Evolutionary conservation across 2,329 filamentous ascomycete genomes (phyloP), one percentile per base, ranked within the genome.

Genomic region (Saccharata proteae): DNA sequence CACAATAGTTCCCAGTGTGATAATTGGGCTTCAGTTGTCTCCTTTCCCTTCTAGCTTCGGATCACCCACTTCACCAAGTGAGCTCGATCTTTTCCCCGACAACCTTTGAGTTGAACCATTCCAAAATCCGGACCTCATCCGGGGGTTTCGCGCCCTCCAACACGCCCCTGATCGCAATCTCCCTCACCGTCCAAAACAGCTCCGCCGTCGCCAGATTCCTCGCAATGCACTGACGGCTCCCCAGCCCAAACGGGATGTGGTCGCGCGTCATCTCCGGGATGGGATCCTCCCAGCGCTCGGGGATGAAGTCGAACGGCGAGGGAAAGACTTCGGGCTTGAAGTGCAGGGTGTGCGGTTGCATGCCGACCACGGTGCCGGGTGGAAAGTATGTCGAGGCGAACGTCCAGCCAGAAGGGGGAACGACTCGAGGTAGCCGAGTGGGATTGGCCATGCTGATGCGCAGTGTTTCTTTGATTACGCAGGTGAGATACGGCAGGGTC

Each of bases 31-130:
- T n/a, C 15, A 9, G 6, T 29, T 16, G 13, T 22, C 4, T 15
- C n/a, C n/a, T 29, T 16, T 16, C 27, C 12, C 8, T 14, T 32
- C 7, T 6, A 26, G 21, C 2, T 27, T 16, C 11, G n/a, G n/a
- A n/a, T 17, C 16, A 12, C 6, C 6, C 9, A 26, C 30, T 26
- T 32, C 13, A 2, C 30, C 30, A 32, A n/a, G 16, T 18, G 16
- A 57, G 23, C 34, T 64, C 61, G 13, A 71, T 63, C 42, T 51
- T 59, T 38, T 63, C 63, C 0, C 61, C 64, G 22, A 62, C 59
- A 2, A 71, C 59, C 39, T 59, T 62, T 2, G 59, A 61, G 40
- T 71, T 71, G 39, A 72, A 71, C 67, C 67, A 71, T 42, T 73
- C 63, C 16, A 57, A 48, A n/a, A 69, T 64, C 44, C 65, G 57